Evolutionary conservation across 768 basidiomycete genomes (phyloP).

Genomic region (Collybia nuda): DNA sequence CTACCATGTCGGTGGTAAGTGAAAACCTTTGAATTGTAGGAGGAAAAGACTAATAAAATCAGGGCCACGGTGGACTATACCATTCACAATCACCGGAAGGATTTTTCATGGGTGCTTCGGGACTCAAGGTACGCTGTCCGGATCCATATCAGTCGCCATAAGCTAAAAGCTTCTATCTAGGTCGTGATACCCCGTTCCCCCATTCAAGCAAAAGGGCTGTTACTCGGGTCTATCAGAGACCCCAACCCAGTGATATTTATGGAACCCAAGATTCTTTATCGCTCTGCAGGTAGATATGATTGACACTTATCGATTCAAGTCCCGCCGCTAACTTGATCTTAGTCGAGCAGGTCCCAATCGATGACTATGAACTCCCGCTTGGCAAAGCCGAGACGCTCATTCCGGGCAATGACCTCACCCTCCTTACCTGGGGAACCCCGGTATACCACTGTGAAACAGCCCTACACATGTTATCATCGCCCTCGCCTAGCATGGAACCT

Average conservation of each 20-base stretch:
- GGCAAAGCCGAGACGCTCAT: slow-evolving; percentile 76
- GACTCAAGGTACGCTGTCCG: slow-evolving; percentile 64
- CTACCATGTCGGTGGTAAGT: slow-evolving; percentile 85
- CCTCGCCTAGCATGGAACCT: slow-evolving; percentile 58
- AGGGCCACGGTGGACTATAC: slow-evolving; percentile 87
- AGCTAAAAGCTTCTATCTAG: slow-evolving; percentile 23
- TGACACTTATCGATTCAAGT: neutral
- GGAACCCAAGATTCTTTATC: slow-evolving; percentile 93
- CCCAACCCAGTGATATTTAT: slow-evolving; percentile 94
- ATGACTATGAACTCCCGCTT: slow-evolving; percentile 85
- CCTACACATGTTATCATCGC: slow-evolving; percentile 67
- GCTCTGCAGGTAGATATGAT: slow-evolving; percentile 64
- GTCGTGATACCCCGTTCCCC: slow-evolving; percentile 94
- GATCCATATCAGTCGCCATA: neutral
- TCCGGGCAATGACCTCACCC: slow-evolving; percentile 80
- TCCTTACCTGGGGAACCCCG: slow-evolving; percentile 93
- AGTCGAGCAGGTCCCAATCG: slow-evolving; percentile 92
- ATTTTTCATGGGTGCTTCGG: slow-evolving; percentile 89
- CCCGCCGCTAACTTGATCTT: slow-evolving; percentile 3
- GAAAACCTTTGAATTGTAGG: neutral
- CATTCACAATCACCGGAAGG: slow-evolving; percentile 96
- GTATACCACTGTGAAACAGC: slow-evolving; percentile 89
- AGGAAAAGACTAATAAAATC: neutral
- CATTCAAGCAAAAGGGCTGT: slow-evolving; percentile 91
- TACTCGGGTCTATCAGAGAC: slow-evolving; percentile 85